Conservation (phyloP, 2,329 filamentous ascomycete genomes). For the Plectosphaerella plurivora region DNA sequence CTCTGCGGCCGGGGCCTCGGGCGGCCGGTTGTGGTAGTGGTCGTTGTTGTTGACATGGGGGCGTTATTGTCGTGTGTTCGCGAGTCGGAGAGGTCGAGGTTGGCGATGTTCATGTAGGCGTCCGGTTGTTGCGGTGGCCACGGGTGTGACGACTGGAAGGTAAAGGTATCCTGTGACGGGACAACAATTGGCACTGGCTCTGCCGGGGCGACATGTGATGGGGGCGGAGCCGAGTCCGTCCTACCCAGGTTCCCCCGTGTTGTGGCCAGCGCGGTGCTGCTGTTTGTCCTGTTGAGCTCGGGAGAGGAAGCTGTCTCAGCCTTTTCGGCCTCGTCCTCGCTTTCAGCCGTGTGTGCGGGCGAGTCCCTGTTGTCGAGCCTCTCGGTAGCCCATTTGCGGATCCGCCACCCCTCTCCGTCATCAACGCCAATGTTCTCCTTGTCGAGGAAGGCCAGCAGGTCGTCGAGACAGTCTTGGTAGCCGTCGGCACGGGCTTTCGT, state of each 20-base stretch:
- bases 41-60: conserved; percentile 19
- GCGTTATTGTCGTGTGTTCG: conserved; percentile 32
- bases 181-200: conserved; percentile 30
- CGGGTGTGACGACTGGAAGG: conserved; percentile 61
- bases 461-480: conserved; percentile 91
- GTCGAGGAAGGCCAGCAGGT: conserved; percentile 81
- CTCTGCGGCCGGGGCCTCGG: conserved; percentile 14
- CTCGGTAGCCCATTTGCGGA: conserved; percentile 64
- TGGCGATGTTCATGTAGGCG: conserved; percentile 56
- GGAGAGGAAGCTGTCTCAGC: conserved; percentile 56
- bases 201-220: conserved; percentile 8
- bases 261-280: conserved; percentile 18
- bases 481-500: conserved; percentile 72
- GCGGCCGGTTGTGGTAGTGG: conserved; percentile 12
- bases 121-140: conserved; percentile 46
- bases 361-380: conserved; percentile 60
- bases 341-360: conserved; percentile 51
- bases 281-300: conserved; percentile 43
- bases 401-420: conserved; percentile 69
- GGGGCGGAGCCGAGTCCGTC: conserved; percentile 29
- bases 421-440: conserved; percentile 71
- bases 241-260: conserved; percentile 16
- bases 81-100: conserved; percentile 54
- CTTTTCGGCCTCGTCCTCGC: conserved; percentile 66
- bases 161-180: conserved; percentile 59